Base-by-base conservation (phyloP, 2,329 filamentous ascomycete species). In the Fusarium caatingaense region DNA sequence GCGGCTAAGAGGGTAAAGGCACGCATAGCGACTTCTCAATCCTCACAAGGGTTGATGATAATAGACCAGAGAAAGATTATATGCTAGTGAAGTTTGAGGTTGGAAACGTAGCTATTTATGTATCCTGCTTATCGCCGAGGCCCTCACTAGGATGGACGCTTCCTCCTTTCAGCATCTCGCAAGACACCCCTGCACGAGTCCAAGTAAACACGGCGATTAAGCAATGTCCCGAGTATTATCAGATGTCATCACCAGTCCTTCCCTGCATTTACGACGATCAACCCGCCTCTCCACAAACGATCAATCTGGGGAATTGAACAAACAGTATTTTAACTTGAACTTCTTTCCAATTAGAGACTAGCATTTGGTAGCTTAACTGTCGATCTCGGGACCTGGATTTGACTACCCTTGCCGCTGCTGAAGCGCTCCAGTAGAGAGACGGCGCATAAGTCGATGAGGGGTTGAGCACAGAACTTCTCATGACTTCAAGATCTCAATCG, bases 361-460 rank as follows among this genome's bases (percentile, higher is more conserved):
- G 47, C 30, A 44, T 56, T 30, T 42, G n/a, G 30, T n/a, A 55
- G 58, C 56, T 60, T 37, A 46, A 42, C 21, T 40, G 67, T 47
- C 50, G 53, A 69, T 69, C 67, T 30, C 34, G 21, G 25, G 23
- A 34, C 30, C 42, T 30, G 23, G 63, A 28, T 48, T 55, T 34
- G 3, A n/a, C 16, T 21, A 68, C 66, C 67, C 67, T 50, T 71
- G 67, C 28, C 34, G 16, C 16, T 30, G 20, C 44, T 41, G 62
- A 70, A 68, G 67, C 58, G 67, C 67, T 71, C 67, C 67, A 70
- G 58, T 70, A 21, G 64, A 44, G 54, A 41, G 42, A 28, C 23
- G 37, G 67, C 67, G 67, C 67, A 60, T 71, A 70, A 71, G 18
- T 37, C 13, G 13, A 58, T 58, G 61, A 70, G 62, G 66, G 67